Conservation (phyloP, 306 rosid genomes). For the Trifolium pratense region DNA sequence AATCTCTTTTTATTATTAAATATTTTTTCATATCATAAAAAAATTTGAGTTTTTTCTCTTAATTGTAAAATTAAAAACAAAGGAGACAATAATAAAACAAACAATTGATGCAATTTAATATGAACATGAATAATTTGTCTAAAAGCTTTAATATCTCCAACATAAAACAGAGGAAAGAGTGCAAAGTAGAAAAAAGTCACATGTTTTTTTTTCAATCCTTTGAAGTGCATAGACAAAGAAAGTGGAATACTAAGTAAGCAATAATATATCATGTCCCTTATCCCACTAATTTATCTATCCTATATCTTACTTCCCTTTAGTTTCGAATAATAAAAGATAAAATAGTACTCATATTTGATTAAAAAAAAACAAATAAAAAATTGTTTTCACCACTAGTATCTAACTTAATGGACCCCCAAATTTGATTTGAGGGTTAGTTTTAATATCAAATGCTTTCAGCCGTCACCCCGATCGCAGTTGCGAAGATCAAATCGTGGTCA, state of each 20-base stretch:
- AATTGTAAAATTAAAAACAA: not conserved
- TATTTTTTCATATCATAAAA: no score
- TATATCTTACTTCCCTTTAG: not conserved
- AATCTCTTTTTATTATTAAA: no score
- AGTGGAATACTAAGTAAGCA: constrained; percentile 63
- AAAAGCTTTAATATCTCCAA: not conserved
- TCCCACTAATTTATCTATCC: constrained; percentile 30
- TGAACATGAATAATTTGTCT: not conserved
- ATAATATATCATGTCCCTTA: constrained; percentile 38
- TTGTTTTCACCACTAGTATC: no score
- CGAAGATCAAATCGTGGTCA: no score
- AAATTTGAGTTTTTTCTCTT: no score
- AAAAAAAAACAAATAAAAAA: no score
- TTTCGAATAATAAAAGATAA: no score
- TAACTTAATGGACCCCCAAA: no score
- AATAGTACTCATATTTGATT: no score
- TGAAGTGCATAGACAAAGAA: constrained; percentile 57
- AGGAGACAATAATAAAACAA: not conserved
- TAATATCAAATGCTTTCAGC: no score
- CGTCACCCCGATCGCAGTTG: no score
- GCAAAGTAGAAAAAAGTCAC: constrained; percentile 13
- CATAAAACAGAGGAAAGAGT: not conserved
- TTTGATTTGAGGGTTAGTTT: no score
- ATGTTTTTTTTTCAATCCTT: constrained; percentile 26
- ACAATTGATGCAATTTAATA: not conserved